phyloP scores from a whole-genome alignment of 352 stramenopile species.

The Pythium phragmitis region DNA sequence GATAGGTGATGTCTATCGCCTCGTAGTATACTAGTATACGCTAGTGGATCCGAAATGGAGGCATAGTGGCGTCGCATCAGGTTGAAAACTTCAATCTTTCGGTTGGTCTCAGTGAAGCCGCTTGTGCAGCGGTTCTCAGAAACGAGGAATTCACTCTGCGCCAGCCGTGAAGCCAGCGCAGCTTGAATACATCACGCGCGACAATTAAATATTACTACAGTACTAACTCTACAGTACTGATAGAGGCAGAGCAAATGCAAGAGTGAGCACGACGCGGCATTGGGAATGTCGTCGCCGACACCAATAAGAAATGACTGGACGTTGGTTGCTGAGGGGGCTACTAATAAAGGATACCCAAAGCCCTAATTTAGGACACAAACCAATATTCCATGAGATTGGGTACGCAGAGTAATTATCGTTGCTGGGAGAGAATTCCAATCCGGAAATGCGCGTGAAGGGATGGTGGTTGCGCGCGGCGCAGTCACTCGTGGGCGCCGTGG shows the following conservation, averaged over 20 bases:
- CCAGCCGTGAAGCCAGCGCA: slow-evolving; percentile 17
- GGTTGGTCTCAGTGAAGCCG: slow-evolving; percentile 85
- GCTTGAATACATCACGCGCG: slow-evolving; percentile 79
- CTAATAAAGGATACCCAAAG: slow-evolving; percentile 1
- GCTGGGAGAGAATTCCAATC: neutral
- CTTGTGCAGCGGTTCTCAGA: slow-evolving; percentile 88
- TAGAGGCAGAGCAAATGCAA: neutral
- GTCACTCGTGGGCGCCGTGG: slow-evolving; percentile 29
- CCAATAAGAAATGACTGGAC: slow-evolving; percentile 24
- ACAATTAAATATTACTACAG: neutral
- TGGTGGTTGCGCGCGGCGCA: slow-evolving; percentile 9
- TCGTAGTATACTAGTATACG: neutral
- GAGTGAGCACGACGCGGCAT: neutral
- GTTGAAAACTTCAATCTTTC: slow-evolving; percentile 60
- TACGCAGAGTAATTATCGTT: neutral
- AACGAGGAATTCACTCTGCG: slow-evolving; percentile 90
- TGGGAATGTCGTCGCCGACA: neutral
- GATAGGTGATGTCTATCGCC: neutral
- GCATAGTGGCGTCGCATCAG: slow-evolving; percentile 57
- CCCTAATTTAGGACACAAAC: neutral
- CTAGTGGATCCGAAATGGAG: neutral
- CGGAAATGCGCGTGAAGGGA: neutral
- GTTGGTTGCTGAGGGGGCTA: slow-evolving; percentile 1
- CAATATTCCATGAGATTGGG: neutral
- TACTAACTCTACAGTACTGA: too few relatives aligned